Conservation (phyloP, 1,139 yeast species). For the Lodderomyces jiufengensis region DNA sequence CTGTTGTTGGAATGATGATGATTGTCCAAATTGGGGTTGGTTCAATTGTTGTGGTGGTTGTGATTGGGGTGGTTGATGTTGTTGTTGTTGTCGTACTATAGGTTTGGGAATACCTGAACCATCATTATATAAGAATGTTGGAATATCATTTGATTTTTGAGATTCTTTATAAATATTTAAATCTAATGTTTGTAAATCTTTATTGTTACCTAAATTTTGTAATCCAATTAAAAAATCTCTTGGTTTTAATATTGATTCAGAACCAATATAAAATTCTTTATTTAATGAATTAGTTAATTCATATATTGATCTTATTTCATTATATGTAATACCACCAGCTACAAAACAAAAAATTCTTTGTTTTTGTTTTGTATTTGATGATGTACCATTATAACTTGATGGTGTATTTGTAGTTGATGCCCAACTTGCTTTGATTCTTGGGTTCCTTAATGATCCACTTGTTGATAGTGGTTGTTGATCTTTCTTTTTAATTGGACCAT, state of each 20-base stretch:
- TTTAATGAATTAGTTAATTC: conserved; percentile 61
- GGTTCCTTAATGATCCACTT: conserved; percentile 55
- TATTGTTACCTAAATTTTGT: conserved; percentile 38
- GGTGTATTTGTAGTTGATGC: conserved; percentile 29
- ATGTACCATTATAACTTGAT: conserved; percentile 1
- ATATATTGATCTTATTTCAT: conserved; percentile 75
- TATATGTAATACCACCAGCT: conserved; percentile 86
- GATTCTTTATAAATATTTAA: conserved; percentile 28
- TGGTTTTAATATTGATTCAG: conserved; percentile 75
- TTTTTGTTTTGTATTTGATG: conserved; percentile 34
- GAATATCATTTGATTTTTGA: conserved; percentile 30
- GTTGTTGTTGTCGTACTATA: conserved; percentile 3
- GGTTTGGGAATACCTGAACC: conserved; percentile 15
- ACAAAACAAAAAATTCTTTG: conserved; percentile 77
- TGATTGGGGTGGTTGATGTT: not conserved
- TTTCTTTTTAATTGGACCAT: too few species aligned
- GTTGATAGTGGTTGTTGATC: conserved; percentile 16
- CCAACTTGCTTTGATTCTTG: conserved; percentile 81
- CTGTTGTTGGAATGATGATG: conserved; percentile 4
- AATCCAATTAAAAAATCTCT: conserved; percentile 46
- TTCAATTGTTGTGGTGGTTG: too few species aligned
- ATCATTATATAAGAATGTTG: conserved; percentile 32
- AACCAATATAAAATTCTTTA: conserved; percentile 79
- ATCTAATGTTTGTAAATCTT: conserved; percentile 30
- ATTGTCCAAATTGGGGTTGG: conserved; percentile 5